phyloP scores from a whole-genome alignment of 1,284 basidiomycete genomes.

The Xerocomus cyaneibrunnescens region DNA sequence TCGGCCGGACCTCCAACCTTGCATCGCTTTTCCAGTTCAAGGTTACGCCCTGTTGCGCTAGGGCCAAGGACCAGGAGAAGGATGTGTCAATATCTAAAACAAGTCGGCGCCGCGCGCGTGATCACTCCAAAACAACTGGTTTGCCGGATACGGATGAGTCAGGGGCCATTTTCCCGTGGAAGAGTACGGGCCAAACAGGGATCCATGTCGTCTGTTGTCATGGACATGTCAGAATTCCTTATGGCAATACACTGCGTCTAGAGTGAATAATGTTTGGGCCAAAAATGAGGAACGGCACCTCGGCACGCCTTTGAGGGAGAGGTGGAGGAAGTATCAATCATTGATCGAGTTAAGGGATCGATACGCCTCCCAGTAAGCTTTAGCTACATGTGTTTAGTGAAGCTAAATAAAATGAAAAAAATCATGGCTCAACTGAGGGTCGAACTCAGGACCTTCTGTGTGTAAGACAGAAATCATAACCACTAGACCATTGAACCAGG shows the following conservation, averaged over 20 bases:
- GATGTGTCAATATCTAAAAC: neutral
- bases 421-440: constrained; percentile 55
- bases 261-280: constrained; percentile 1
- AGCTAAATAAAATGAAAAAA: no score
- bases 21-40: neutral
- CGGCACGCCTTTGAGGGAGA: no score
- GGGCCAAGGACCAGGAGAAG: neutral
- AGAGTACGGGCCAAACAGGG: neutral
- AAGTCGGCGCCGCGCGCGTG: neutral
- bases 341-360: no score
- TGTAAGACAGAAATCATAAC: constrained; percentile 64
- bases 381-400: no score
- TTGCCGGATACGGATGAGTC: neutral
- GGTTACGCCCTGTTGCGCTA: neutral
- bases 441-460: constrained; percentile 67
- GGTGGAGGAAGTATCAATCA: no score
- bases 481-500: constrained; percentile 54
- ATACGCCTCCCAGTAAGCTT: no score
- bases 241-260: neutral
- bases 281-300: neutral
- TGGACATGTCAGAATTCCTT: neutral
- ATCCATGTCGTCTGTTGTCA: neutral
- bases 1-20: constrained; percentile 2
- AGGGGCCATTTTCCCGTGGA: no score
- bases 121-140: neutral